Percentiles rank a stretch among this genome's conserved stretches.
phyloP scores from a whole-genome alignment of 495 filamentous ascomycete genomes.

The Acidomyces sp. region DNA sequence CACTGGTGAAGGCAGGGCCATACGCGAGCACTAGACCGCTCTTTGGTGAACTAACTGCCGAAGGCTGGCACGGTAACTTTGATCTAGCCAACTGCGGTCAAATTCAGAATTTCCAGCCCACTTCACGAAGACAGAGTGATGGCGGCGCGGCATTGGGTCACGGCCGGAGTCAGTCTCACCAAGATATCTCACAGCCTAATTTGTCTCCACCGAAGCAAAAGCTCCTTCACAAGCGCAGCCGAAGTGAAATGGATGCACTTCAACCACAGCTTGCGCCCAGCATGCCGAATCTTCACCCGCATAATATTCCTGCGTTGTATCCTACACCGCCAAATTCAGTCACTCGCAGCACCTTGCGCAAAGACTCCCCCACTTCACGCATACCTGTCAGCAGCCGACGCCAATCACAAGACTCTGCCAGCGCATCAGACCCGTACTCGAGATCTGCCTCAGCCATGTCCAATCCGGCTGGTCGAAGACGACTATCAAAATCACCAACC shows the following conservation, averaged over 20 bases:
- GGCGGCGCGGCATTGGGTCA: constrained; percentile 16
- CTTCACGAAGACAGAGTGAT: constrained; percentile 14
- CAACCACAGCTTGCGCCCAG: constrained; percentile 6
- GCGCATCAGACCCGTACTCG: constrained; percentile 34
- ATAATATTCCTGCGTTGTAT: constrained; percentile 6
- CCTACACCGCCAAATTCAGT: constrained; percentile 18
- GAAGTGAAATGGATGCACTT: constrained; percentile 19
- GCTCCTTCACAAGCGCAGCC: constrained; percentile 18
- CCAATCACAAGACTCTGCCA: constrained; percentile 35
- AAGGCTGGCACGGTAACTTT: constrained; percentile 28
- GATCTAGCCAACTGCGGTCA: constrained; percentile 9
- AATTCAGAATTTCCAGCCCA: not conserved
- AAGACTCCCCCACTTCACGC: constrained; percentile 41
- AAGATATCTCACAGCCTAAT: constrained; percentile 11
- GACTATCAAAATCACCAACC: constrained; percentile 16
- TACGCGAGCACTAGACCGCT: constrained; percentile 29
- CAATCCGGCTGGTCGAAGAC: not conserved
- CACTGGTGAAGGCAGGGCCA: constrained; percentile 1
- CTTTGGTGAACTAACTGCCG: constrained; percentile 40
- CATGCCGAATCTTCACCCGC: constrained; percentile 11
- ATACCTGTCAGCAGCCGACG: constrained; percentile 44
- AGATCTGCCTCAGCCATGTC: constrained; percentile 33
- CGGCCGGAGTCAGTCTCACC: constrained; percentile 20
- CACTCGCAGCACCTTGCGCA: constrained; percentile 20
- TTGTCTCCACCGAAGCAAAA: constrained; percentile 6